phyloP scores from a whole-genome alignment of 1,139 yeast species.

The Pichia sp. region DNA sequence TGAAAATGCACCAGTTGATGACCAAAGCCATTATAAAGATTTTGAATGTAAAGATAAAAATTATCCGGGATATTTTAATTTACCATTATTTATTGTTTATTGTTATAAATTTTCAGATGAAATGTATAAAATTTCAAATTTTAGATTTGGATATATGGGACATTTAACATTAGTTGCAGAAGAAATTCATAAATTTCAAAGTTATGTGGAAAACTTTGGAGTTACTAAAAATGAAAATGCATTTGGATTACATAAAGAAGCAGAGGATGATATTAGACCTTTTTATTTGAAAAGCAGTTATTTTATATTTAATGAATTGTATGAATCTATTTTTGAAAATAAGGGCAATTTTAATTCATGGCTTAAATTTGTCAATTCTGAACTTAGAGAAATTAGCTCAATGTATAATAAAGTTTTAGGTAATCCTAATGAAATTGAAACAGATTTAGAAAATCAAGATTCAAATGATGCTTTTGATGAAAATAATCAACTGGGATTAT shows the following conservation, averaged over 20 bases:
- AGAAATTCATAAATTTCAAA: constrained; percentile 84
- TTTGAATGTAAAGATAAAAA: constrained; percentile 16
- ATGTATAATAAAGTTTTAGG: constrained; percentile 93
- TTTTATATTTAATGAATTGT: constrained; percentile 28
- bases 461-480: constrained; percentile 1
- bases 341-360: constrained; percentile 38
- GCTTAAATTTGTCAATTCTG: constrained; percentile 77
- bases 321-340: constrained; percentile 30
- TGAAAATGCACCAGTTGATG: neutral
- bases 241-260: constrained; percentile 26
- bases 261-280: constrained; percentile 22
- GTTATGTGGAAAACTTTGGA: constrained; percentile 30
- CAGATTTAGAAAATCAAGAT: constrained; percentile 10
- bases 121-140: constrained; percentile 42
- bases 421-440: constrained; percentile 39
- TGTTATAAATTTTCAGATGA: constrained; percentile 67
- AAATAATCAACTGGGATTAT: constrained; percentile 8
- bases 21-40: constrained; percentile 7
- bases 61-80: constrained; percentile 28
- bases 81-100: constrained; percentile 28
- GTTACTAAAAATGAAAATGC: constrained; percentile 29
- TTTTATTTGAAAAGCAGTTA: constrained; percentile 28
- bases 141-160: constrained; percentile 94
- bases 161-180: constrained; percentile 93
- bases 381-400: constrained; percentile 80